These are phyloP conservation scores for Helicostylum pulchrum DNA, from an alignment of 192 early-diverging fungal species.

Conservation along the genomic window DNA sequence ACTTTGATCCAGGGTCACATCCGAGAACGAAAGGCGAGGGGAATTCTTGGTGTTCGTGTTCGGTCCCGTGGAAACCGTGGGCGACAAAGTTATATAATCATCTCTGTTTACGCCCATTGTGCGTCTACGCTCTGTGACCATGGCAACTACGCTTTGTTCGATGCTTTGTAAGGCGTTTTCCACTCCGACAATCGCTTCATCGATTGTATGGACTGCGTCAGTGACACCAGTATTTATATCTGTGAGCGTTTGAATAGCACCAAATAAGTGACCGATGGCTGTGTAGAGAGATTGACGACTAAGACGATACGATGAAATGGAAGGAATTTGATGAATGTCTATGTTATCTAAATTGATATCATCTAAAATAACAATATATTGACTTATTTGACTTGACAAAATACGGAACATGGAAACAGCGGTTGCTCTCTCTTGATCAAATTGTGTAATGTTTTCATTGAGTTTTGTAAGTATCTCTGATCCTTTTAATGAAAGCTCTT, in stretches of 20 bases:
- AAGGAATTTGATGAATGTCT: not conserved
- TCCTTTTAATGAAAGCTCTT: not conserved
- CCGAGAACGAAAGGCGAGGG: too few species aligned
- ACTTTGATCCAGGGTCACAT: too few species aligned
- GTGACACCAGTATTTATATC: not conserved
- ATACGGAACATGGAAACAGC: constrained; percentile 7
- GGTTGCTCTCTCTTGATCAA: not conserved
- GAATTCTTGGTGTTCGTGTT: too few species aligned
- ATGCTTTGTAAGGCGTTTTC: constrained; percentile 16
- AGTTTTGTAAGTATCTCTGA: not conserved
- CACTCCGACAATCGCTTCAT: not conserved
- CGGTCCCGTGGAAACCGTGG: too few species aligned
- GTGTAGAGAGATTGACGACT: constrained; percentile 20
- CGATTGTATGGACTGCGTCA: not conserved
- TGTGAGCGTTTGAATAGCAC: constrained; percentile 19
- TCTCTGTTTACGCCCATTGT: not conserved
- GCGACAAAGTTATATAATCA: too few species aligned
- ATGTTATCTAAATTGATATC: constrained; percentile 16
- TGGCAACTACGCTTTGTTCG: constrained; percentile 5
- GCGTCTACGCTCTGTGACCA: constrained; percentile 16
- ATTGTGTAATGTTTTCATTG: not conserved
- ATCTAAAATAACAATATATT: constrained; percentile 23
- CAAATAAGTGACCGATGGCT: constrained; percentile 18
- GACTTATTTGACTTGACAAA: constrained; percentile 18
- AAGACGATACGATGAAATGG: not conserved